Evolutionary conservation across 148 eudicot species (phyloP).

Genomic region (Salicornia ramosissima): DNA sequence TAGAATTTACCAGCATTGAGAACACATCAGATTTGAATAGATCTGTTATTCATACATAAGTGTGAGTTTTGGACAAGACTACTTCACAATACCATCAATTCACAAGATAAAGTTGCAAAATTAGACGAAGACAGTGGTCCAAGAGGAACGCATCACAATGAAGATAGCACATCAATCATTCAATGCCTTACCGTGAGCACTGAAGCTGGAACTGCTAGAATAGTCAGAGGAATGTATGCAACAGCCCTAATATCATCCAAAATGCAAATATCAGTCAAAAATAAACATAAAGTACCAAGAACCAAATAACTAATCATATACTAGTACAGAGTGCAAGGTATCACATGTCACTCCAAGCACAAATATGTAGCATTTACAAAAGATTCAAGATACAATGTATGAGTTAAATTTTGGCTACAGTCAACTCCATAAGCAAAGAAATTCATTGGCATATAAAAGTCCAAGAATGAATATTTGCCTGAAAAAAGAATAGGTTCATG

Average conservation of each 20-base stretch:
- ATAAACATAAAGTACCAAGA: not conserved
- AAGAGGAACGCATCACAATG: not conserved
- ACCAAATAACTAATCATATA: not conserved
- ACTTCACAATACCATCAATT: not conserved
- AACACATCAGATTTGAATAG: not conserved
- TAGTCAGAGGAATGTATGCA: slow-evolving; percentile 85
- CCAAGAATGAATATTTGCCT: too few relatives aligned
- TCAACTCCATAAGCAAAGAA: not conserved
- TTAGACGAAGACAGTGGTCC: not conserved
- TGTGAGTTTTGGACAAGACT: not conserved
- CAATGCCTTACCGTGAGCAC: slow-evolving; percentile 74
- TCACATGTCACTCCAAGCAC: not conserved
- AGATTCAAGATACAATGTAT: not conserved
- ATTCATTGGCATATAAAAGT: not conserved
- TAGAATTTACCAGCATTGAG: not conserved
- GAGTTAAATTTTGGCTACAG: not conserved
- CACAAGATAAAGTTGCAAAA: not conserved
- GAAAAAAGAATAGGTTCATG: too few relatives aligned
- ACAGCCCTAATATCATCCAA: slow-evolving; percentile 58
- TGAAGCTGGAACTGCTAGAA: slow-evolving; percentile 97
- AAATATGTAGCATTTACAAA: not conserved
- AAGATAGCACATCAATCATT: slow-evolving; percentile 1
- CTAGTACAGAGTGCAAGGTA: not conserved
- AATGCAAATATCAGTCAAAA: slow-evolving; percentile 13
- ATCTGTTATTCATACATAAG: not conserved